Percentiles rank a stretch among this genome's conserved stretches.
These are phyloP conservation scores for Jamesozyma lodderae DNA, from an alignment of 805 yeast species.

Conservation along the genomic window DNA sequence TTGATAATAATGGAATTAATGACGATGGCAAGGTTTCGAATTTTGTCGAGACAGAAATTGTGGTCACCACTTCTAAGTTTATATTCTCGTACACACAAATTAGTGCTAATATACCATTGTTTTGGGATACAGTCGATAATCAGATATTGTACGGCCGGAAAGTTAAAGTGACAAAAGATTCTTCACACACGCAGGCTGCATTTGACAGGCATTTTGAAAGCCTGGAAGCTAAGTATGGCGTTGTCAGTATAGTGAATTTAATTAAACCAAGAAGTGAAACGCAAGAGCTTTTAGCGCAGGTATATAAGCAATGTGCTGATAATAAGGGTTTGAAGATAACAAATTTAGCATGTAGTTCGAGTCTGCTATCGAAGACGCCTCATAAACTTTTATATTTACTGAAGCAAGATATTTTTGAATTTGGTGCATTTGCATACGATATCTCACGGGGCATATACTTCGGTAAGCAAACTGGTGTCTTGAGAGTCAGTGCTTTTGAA, in stretches of 20 bases:
- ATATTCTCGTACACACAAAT: constrained; percentile 73
- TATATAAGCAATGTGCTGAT: constrained; percentile 47
- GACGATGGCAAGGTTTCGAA: constrained; percentile 90
- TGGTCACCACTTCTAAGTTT: constrained; percentile 43
- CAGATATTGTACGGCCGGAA: constrained; percentile 70
- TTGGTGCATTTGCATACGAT: constrained; percentile 81
- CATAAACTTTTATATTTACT: constrained; percentile 42
- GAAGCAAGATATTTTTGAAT: constrained; percentile 58
- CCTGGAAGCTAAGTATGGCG: constrained; percentile 68
- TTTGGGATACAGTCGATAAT: constrained; percentile 79
- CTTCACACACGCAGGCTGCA: constrained; percentile 79
- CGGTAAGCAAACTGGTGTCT: constrained; percentile 82
- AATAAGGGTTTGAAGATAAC: constrained; percentile 28
- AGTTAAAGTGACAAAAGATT: constrained; percentile 65
- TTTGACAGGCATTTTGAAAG: constrained; percentile 74
- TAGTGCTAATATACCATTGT: constrained; percentile 87
- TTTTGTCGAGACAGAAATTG: constrained; percentile 81
- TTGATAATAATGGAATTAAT: constrained; percentile 80
- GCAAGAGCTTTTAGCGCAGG: constrained; percentile 58
- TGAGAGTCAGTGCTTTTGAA: constrained; percentile 82
- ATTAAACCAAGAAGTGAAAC: constrained; percentile 54
- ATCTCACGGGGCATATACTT: constrained; percentile 46
- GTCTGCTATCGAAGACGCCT: constrained; percentile 31
- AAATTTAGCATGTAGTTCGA: constrained; percentile 32
- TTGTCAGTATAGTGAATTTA: constrained; percentile 72